Evolutionary conservation across 176 grass and related monocot species (phyloP), one percentile per base, ranked within the genome.

Genomic region (Ananas comosus): DNA sequence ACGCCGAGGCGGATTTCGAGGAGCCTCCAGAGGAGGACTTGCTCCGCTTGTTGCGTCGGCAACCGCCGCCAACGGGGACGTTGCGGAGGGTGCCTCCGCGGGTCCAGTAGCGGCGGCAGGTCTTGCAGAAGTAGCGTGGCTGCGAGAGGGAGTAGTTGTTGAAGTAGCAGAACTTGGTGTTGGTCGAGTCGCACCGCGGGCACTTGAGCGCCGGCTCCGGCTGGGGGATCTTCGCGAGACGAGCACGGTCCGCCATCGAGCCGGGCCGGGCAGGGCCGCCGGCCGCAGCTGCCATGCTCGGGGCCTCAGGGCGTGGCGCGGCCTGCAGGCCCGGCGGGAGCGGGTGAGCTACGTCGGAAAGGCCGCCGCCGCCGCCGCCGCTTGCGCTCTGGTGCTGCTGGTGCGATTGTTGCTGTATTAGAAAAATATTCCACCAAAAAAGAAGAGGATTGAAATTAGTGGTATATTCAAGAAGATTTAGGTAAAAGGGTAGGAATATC

Each of bases 121-220:
- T 86, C 90, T 99, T 99, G 87, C 94, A 99, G 80, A 99, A 99
- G 84, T 99, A 90, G 53, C 94, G 94, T 10, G 94, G 94, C 87
- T 99, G 94, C 78, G 94, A 92, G n/a, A 99, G 85, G 10, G 95
- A 99, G 80, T 99, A 99, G 84, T 99, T 99, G 80, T 99, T 99
- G 87, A 88, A 99, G 87, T 99, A 99, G 79, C 95, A 99, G 73
- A 99, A 99, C 70, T 99, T 99, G 79, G 95, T 99, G 77, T 99
- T 93, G 42, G 84, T 19, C n/a, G 95, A 99, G 72, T 99, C 90
- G 68, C 95, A 99, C 52, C 95, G 95, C 29, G 95, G 95, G 69
- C 95, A 94, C 51, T 85, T 85, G 11, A 99, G 94, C 28, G 85
- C 76, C 13, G 87, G 87, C 67, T 99, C 94, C 69, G 90, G 94